Conservation (phyloP, 2,329 filamentous ascomycete genomes). For the Alternaria arbusti region DNA sequence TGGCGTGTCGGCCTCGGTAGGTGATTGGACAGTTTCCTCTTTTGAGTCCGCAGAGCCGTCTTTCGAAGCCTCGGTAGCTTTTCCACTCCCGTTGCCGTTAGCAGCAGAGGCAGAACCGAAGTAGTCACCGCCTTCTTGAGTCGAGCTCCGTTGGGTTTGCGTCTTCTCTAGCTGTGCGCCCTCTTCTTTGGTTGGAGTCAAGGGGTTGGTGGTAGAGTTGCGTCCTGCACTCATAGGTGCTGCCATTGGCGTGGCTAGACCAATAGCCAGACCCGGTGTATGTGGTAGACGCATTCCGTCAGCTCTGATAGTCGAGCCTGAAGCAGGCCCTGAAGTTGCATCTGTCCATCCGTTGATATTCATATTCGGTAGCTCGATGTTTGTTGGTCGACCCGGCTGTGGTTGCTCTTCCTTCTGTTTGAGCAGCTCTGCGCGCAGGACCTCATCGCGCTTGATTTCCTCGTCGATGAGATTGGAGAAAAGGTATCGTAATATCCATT, state of each 20-base stretch:
- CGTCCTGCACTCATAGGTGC: slow-evolving; percentile 46
- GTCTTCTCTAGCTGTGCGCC: slow-evolving; percentile 60
- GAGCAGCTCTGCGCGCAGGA: slow-evolving; percentile 72
- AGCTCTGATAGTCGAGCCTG: slow-evolving; percentile 61
- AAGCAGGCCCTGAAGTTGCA: slow-evolving; percentile 50
- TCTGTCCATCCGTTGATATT: slow-evolving; percentile 56
- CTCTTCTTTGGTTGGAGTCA: slow-evolving; percentile 52
- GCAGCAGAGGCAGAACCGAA: slow-evolving; percentile 57
- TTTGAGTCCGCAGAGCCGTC: slow-evolving; percentile 38
- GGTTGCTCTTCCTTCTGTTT: slow-evolving; percentile 66
- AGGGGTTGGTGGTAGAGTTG: slow-evolving; percentile 44
- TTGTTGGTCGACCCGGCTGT: slow-evolving; percentile 65
- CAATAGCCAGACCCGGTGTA: slow-evolving; percentile 80
- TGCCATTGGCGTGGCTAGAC: slow-evolving; percentile 70
- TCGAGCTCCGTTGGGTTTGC: slow-evolving; percentile 61
- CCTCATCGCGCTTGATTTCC: slow-evolving; percentile 82
- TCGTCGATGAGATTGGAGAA: slow-evolving; percentile 90
- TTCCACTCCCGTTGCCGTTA: slow-evolving; percentile 34
- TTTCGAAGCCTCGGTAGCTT: slow-evolving; percentile 26
- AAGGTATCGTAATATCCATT: slow-evolving; percentile 93
- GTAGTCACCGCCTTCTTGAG: slow-evolving; percentile 72
- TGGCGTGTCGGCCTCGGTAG: slow-evolving; percentile 48
- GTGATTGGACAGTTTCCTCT: slow-evolving; percentile 46
- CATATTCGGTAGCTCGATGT: slow-evolving; percentile 62
- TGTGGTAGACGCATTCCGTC: slow-evolving; percentile 66